Evolutionary conservation across 176 grass and related monocot genomes (phyloP).

Genomic region (Oryza meridionalis): DNA sequence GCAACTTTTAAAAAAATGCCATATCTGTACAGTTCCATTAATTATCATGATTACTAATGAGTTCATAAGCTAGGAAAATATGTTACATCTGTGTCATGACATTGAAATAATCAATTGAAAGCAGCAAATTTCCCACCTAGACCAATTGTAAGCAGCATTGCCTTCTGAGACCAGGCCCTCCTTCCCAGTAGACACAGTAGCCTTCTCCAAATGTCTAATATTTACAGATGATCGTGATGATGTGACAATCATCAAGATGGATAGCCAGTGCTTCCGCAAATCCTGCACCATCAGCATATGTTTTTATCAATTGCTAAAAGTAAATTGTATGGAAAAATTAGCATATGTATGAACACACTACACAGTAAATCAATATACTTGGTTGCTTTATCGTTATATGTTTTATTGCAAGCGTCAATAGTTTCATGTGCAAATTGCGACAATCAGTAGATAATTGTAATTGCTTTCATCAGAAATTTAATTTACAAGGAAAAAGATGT

Average conservation of each 20-base stretch:
- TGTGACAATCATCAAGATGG: constrained; percentile 99
- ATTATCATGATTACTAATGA: neutral
- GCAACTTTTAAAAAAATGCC: neutral
- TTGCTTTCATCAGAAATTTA: constrained; percentile 16
- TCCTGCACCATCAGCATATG: constrained; percentile 58
- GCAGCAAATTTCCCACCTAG: constrained; percentile 56
- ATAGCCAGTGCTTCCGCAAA: constrained; percentile 92
- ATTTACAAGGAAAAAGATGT: neutral
- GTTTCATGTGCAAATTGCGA: neutral
- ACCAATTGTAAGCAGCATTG: constrained; percentile 99
- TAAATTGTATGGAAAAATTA: constrained; percentile 37
- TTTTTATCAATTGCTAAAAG: constrained; percentile 10
- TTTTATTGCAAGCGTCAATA: neutral
- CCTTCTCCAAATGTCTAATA: constrained; percentile 96
- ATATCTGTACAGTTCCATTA: neutral
- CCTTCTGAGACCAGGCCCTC: constrained; percentile 96
- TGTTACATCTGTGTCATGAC: neutral
- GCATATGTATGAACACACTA: neutral
- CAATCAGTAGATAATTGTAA: constrained; percentile 20
- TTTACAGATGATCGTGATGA: constrained; percentile 96
- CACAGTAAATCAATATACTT: neutral
- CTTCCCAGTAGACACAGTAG: constrained; percentile 91
- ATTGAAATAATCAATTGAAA: constrained; percentile 30
- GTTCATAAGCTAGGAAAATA: constrained; percentile 28
- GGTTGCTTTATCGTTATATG: neutral